Base-by-base conservation (phyloP, 805 yeast genomes). In the Saturnispora hagleri region DNA sequence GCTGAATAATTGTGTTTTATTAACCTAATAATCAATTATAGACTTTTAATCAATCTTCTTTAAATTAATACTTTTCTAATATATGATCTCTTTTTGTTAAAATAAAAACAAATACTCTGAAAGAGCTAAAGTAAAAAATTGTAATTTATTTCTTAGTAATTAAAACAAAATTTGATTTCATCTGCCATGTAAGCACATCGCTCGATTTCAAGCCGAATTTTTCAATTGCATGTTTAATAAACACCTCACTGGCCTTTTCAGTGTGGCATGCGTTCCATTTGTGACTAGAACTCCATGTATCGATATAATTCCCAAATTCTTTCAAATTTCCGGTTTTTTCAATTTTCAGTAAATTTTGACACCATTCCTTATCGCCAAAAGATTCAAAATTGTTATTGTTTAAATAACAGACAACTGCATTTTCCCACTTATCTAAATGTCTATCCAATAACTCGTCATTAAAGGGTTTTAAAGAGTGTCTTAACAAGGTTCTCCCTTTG, bases 221-320 rank as follows among this genome's bases (percentile, higher is more conserved):
- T 0, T 60, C 53, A 51, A 73, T 69, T n/a, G 76, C 60, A 13
- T 69, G 70, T 1, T 58, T 50, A 35, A 68, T 50, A 46, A 70
- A 66, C 44, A 64, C 53, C 48, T 68, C 68, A 18, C 72, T 66
- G 13, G 74, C 64, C 42, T 70, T 67, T 1, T 64, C 58, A 1
- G 71, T 69, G 6, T 74, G 69, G 1, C 61, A 66, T 18, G 68
- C 67, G 47, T 68, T 66, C 77, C 80, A 84, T 42, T 69, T 71
- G 65, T 82, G 87, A 62, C 76, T 79, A 2, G 86, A 76, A 60
- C 93, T 84, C 75, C 82, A 84, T 0, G 96, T 86, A n/a, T 70
- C 66, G 24, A 84, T 61, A 62, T 87, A 86, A 18, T 71, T 64
- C 3, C 70, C 63, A 57, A 75, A 80, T 5, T 71, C 79, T 4